Conservation (phyloP, 1,139 yeast species). For the Wickerhamomyces sp. region DNA sequence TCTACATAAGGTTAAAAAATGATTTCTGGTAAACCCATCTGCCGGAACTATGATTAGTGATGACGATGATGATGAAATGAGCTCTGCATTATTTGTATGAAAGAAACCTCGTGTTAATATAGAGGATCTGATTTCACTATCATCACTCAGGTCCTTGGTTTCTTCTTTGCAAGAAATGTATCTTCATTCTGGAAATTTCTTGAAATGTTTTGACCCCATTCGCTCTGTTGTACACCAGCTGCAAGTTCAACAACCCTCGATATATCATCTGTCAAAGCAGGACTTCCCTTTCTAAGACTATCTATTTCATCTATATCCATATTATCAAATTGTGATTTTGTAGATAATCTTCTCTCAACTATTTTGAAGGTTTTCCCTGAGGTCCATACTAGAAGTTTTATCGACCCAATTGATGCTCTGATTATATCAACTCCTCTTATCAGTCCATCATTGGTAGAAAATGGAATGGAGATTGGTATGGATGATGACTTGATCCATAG, state of each 20-base stretch:
- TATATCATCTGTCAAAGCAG: constrained; percentile 14
- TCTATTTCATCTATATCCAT: constrained; percentile 13
- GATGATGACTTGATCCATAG: constrained; percentile 3
- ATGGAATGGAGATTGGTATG: constrained; percentile 4
- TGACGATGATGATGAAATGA: background rate
- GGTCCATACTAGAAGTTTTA: constrained; percentile 7
- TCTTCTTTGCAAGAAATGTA: constrained; percentile 13
- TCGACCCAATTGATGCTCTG: constrained; percentile 1
- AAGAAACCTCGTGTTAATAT: background rate
- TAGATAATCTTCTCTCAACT: constrained; percentile 1
- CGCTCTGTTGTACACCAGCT: constrained; percentile 20
- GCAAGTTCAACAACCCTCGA: constrained; percentile 17
- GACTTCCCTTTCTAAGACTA: constrained; percentile 15
- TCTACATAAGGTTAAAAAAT: constrained; percentile 1
- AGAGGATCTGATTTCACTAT: no score
- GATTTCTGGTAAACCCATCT: background rate
- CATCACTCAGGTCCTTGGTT: background rate
- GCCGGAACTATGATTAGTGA: background rate
- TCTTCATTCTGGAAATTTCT: constrained; percentile 12
- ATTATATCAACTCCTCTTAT: constrained; percentile 8
- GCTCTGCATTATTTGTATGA: background rate
- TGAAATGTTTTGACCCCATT: constrained; percentile 18
- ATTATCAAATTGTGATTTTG: constrained; percentile 4
- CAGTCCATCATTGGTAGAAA: background rate
- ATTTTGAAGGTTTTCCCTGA: constrained; percentile 5